These are phyloP conservation scores for Populus tomentosa DNA, from an alignment of 441 rosid species.

Conservation along the genomic window DNA sequence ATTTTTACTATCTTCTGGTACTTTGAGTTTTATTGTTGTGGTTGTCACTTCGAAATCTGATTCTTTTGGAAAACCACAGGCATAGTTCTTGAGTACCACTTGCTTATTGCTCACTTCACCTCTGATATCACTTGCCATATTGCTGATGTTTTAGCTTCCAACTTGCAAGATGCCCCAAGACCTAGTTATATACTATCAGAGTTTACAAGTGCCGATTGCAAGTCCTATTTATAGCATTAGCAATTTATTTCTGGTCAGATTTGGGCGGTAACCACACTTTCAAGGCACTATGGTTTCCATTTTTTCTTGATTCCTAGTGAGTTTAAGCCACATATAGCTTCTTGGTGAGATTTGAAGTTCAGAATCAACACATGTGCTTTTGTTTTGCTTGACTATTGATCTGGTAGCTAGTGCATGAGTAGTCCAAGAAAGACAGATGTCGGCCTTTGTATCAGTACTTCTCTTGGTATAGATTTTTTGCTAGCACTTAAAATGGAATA, in stretches of 20 bases:
- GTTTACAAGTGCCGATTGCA: background rate
- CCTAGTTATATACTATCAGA: background rate
- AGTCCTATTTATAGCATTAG: background rate
- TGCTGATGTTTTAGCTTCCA: background rate
- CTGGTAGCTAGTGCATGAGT: background rate
- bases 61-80: conserved; percentile 30
- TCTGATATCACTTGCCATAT: background rate
- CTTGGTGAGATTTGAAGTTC: background rate
- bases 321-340: background rate
- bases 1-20: conserved; percentile 36
- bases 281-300: background rate
- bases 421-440: background rate
- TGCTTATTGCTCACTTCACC: conserved; percentile 17
- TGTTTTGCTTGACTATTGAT: background rate
- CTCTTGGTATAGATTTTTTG: too few relatives aligned
- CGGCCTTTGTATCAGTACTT: background rate
- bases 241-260: background rate
- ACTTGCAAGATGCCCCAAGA: background rate
- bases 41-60: conserved; percentile 29
- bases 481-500: too few relatives aligned
- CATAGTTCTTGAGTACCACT: conserved; percentile 37
- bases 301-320: background rate
- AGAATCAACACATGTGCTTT: too few relatives aligned
- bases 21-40: conserved; percentile 23
- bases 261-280: background rate